Evolutionary conservation across 2,329 filamentous ascomycete species (phyloP), one percentile per base, ranked within the genome.

Genomic region (Penicillium sp.): DNA sequence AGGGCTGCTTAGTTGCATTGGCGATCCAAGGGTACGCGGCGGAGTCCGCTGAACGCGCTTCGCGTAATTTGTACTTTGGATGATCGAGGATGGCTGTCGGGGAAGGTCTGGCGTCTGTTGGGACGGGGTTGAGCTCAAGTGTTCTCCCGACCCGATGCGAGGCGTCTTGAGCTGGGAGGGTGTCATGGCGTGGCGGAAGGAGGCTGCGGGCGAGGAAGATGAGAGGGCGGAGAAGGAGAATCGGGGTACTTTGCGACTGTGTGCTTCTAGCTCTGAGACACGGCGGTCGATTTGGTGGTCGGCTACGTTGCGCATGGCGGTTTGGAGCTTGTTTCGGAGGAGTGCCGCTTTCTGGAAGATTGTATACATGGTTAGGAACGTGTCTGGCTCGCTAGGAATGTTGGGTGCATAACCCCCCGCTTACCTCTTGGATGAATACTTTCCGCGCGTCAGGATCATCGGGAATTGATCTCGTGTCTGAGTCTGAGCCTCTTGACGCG

Each of bases 341-440:
- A 78, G 70, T 43, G 54, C 69, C 53, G 77, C 76, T 77, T 76
- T 78, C 77, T 79, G 51, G 49, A 15, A n/a, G 6, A 11, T 51
- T 11, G 49, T 39, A 31, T 15, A 34, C n/a, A 48, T 59, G 31
- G 63, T 69, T 54, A 65, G 63, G 39, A 43, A 48, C 38, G 42
- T 14, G n/a, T 43, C 22, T 47, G 43, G 8, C 17, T 52, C 35
- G 37, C 8, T 2, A 22, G 53, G 38, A 28, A 28, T 54, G 25
- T 25, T 25, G 5, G 20, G 43, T 53, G 43, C n/a, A 25, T 55
- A 31, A 31, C n/a, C 22, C n/a, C 22, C 31, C 5, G 45, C 67
- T 69, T 58, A 78, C 77, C 63, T 78, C 63, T 69, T 78, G 71
- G 50, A 79, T 78, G 57, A 79, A 79, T 38, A 69, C 52, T 60